Evolutionary conservation across 441 rosid species (phyloP).

Genomic region (Adansonia madagascariensis): DNA sequence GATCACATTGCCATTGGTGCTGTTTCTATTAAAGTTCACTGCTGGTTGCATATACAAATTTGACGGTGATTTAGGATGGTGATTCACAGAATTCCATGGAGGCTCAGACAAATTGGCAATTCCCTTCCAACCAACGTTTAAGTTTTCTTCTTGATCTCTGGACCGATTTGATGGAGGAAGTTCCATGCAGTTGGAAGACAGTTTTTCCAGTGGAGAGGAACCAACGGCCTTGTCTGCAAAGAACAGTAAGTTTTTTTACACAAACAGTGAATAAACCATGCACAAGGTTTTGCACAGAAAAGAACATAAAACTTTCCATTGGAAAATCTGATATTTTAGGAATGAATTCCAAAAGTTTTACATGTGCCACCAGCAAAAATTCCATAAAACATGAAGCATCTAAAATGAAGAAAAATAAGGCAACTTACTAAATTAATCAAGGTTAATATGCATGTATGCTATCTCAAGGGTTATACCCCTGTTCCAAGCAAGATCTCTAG

Average conservation of each 20-base stretch:
- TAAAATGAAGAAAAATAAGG: not conserved
- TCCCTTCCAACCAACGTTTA: conserved; percentile 42
- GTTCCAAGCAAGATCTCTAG: not conserved
- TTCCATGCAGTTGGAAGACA: conserved; percentile 39
- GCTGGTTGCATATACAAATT: conserved; percentile 40
- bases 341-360: not conserved
- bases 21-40: conserved; percentile 39
- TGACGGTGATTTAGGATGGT: conserved; percentile 43
- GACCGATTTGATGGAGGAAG: conserved; percentile 39
- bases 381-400: not conserved
- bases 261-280: not conserved
- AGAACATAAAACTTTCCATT: not conserved
- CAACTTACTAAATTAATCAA: conserved; percentile 1
- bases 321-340: conserved; percentile 1
- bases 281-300: conserved; percentile 20
- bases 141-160: conserved; percentile 42
- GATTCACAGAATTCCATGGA: conserved; percentile 44
- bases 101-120: conserved; percentile 39
- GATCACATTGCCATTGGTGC: conserved; percentile 33
- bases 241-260: not conserved
- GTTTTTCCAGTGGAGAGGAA: conserved; percentile 45
- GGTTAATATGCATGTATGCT: not conserved
- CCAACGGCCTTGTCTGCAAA: conserved; percentile 38
- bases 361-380: not conserved
- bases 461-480: conserved; percentile 4